Conservation (phyloP, 2,329 filamentous ascomycete species). For the Fusarium solani-melongenae region DNA sequence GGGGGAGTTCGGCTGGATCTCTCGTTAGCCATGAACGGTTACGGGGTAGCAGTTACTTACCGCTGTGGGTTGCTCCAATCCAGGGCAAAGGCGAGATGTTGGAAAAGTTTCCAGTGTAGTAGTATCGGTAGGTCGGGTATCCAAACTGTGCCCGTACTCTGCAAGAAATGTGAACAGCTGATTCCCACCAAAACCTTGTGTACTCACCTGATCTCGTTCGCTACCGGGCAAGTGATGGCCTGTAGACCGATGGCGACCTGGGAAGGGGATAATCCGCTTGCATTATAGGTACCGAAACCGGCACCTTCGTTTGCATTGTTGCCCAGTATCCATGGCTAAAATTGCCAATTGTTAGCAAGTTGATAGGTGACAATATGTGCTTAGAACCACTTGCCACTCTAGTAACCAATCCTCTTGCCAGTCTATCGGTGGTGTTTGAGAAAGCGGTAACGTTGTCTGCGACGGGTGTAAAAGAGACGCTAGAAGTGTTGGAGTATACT, state of each 20-base stretch:
- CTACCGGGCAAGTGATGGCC: constrained; percentile 21
- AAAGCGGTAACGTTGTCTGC: constrained; percentile 24
- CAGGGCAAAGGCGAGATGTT: constrained; percentile 52
- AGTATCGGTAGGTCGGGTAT: constrained; percentile 52
- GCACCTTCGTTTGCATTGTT: constrained; percentile 28
- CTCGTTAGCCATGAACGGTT: neutral
- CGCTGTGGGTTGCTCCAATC: constrained; percentile 50
- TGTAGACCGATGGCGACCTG: constrained; percentile 13
- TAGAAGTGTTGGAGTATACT: constrained; percentile 10
- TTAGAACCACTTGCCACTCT: constrained; percentile 3
- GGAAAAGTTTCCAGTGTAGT: constrained; percentile 54
- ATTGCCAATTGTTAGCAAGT: neutral
- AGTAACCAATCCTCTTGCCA: constrained; percentile 24
- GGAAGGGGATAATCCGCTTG: constrained; percentile 7
- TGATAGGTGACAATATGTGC: neutral
- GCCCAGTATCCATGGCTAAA: constrained; percentile 27
- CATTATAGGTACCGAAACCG: constrained; percentile 19
- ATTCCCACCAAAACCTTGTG: fast-evolving
- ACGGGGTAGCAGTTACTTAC: constrained; percentile 11
- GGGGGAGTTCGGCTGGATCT: constrained; percentile 40
- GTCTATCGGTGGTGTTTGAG: constrained; percentile 22
- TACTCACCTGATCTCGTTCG: constrained; percentile 21
- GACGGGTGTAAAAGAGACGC: constrained; percentile 16
- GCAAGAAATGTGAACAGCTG: neutral
- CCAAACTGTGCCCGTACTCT: constrained; percentile 22